Evolutionary conservation across 306 rosid species (phyloP).

Genomic region (Prunus mongolica): DNA sequence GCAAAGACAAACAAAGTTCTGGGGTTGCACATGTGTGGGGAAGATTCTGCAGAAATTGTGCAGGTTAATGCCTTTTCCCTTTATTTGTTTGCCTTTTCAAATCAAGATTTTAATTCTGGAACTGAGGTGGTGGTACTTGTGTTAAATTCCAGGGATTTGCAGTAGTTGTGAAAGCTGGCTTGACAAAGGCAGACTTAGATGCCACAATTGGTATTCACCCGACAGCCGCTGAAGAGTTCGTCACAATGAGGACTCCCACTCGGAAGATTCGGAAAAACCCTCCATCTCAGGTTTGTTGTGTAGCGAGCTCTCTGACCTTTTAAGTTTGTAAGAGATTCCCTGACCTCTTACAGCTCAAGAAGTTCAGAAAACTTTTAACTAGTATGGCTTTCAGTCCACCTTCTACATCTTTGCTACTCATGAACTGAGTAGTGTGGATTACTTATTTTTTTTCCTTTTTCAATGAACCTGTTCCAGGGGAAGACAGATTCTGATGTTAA

Average conservation of each 20-base stretch:
- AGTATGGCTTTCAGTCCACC: background rate
- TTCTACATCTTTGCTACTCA: background rate
- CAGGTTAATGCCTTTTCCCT: conserved; percentile 58
- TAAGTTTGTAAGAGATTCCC: background rate
- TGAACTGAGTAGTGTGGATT: background rate
- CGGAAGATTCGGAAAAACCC: conserved; percentile 57
- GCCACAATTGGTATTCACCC: conserved; percentile 94
- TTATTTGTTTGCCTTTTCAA: background rate
- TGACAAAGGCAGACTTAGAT: conserved; percentile 90
- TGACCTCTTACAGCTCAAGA: background rate
- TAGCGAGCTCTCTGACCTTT: background rate
- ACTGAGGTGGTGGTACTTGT: conserved; percentile 19
- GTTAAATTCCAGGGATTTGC: conserved; percentile 79
- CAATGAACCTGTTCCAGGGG: conserved; percentile 46
- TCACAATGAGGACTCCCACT: conserved; percentile 87
- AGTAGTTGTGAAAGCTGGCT: conserved; percentile 85
- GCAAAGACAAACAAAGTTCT: conserved; percentile 70
- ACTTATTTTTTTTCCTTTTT: conserved; percentile 9
- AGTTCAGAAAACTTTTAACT: background rate
- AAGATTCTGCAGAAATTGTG: conserved; percentile 83
- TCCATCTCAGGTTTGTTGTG: conserved; percentile 56
- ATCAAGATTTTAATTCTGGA: background rate
- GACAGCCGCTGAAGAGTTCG: conserved; percentile 90
- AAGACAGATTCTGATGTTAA: conserved; percentile 53
- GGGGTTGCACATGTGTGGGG: conserved; percentile 95